A percentile compares a stretch with the other conserved stretches of the same genome.
phyloP scores from a whole-genome alignment of 768 basidiomycete genomes.

The Suillus decipiens region DNA sequence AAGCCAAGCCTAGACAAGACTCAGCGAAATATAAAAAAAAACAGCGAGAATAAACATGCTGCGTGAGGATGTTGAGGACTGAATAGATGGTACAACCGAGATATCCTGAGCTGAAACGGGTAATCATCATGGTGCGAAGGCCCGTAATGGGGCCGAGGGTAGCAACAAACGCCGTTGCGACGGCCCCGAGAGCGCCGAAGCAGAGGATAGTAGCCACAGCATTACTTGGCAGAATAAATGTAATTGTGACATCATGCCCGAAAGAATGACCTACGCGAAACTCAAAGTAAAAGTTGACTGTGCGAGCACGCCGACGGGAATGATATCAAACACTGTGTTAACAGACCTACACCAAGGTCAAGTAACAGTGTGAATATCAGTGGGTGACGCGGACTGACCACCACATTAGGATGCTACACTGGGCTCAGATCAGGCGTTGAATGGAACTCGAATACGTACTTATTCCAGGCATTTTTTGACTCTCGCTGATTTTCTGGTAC shows the following conservation, averaged over 20 bases:
- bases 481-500: slow-evolving; percentile 52
- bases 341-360: slow-evolving; percentile 38
- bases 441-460: slow-evolving; percentile 28
- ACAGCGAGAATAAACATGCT: slow-evolving; percentile 25
- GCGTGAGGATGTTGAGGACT: slow-evolving; percentile 54
- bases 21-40: not conserved
- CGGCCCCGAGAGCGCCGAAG: slow-evolving; percentile 46
- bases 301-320: slow-evolving; percentile 52
- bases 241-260: not conserved
- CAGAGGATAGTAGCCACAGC: slow-evolving; percentile 45
- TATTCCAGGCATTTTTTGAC: slow-evolving; percentile 46
- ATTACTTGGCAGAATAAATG: slow-evolving; percentile 31
- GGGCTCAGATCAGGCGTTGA: slow-evolving; percentile 9
- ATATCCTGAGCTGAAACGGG: slow-evolving; percentile 50
- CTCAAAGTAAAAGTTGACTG: slow-evolving; percentile 51
- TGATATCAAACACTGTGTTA: slow-evolving; percentile 47
- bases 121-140: slow-evolving; percentile 55
- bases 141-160: slow-evolving; percentile 55
- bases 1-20: slow-evolving; percentile 44
- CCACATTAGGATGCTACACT: slow-evolving; percentile 45
- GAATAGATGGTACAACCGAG: slow-evolving; percentile 51
- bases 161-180: slow-evolving; percentile 50
- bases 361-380: too few relatives aligned
- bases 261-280: slow-evolving; percentile 37
- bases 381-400: slow-evolving; percentile 29